Evolutionary conservation across 495 filamentous ascomycete genomes (phyloP), one percentile per base, ranked within the genome.

Genomic region (Hyaloscypha bicolor): DNA sequence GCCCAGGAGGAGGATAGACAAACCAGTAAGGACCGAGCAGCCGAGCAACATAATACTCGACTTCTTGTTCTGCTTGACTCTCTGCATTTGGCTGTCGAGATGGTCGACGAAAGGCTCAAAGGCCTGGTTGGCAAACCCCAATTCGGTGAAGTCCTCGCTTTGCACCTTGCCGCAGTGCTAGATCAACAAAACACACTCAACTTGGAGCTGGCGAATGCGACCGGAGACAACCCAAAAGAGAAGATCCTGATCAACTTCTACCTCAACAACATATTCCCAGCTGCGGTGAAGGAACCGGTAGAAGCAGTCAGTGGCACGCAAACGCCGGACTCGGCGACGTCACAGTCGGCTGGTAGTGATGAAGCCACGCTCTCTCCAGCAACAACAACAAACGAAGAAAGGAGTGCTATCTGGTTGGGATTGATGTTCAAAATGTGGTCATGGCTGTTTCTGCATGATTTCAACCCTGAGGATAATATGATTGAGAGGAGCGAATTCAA

Each of bases 351-450:
- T 19, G 42, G 16, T 48, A 19, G 42, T 48, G 42, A 48, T 48
- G 42, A 19, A 4, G 4, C 42, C 42, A 48, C 42, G 42, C 9
- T 48, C 16, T 48, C 42, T 14, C 42, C 42, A 48, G 42, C 42
- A 48, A 48, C 16, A 4, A 4, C 16, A 16, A 1, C 9, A 19
- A 4, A 1, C 4, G 11, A 48, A 12, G 42, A 48, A 16, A 48
- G 42, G 16, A 48, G 42, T 48, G 42, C 42, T 48, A 48, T 48
- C 42, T 48, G 42, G 42, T 48, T 48, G 42, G 42, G 42, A 12
- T 48, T 48, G 42, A 48, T 48, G 42, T 48, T 48, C 16, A 48
- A 48, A 48, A 16, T 48, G 42, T 48, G 42, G 42, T 48, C 42
- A 19, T 48, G 42, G 42, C 3, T 48, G 42, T 48, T 14, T 19